These are phyloP conservation scores for Aspergillus quadrilineatus DNA, from an alignment of 2,329 filamentous ascomycete species.

Conservation along the genomic window DNA sequence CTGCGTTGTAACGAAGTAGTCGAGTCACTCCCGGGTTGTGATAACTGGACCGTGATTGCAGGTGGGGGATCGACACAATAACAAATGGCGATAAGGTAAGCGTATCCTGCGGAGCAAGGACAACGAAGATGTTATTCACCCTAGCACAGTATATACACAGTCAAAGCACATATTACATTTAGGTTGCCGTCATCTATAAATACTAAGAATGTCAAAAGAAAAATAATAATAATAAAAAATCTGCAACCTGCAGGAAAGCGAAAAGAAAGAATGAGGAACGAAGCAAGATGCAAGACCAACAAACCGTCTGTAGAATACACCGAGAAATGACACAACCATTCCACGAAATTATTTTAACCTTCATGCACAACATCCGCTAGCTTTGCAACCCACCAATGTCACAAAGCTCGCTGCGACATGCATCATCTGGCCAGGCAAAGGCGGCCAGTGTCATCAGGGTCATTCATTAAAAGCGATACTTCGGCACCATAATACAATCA, in stretches of 20 bases:
- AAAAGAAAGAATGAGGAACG: not conserved
- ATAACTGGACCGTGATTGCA: not conserved
- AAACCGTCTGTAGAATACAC: constrained; percentile 24
- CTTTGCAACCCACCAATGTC: constrained; percentile 16
- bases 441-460: constrained; percentile 29
- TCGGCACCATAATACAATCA: constrained; percentile 15
- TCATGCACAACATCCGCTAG: constrained; percentile 17
- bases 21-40: not conserved
- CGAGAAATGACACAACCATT: constrained; percentile 9
- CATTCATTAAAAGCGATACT: constrained; percentile 31
- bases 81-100: no score
- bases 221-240: not conserved
- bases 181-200: constrained; percentile 16
- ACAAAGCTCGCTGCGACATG: constrained; percentile 22
- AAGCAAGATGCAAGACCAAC: constrained; percentile 7
- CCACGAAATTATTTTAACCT: constrained; percentile 18
- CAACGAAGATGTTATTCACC: not conserved
- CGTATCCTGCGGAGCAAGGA: not conserved
- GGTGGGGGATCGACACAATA: no score
- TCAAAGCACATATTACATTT: constrained; percentile 11
- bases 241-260: constrained; percentile 17
- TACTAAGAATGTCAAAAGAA: constrained; percentile 14
- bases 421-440: constrained; percentile 24
- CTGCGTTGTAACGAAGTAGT: not conserved
- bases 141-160: constrained; percentile 7